phyloP scores from a whole-genome alignment of 2,329 filamentous ascomycete genomes.

The Cordyceps cateniannulata region DNA sequence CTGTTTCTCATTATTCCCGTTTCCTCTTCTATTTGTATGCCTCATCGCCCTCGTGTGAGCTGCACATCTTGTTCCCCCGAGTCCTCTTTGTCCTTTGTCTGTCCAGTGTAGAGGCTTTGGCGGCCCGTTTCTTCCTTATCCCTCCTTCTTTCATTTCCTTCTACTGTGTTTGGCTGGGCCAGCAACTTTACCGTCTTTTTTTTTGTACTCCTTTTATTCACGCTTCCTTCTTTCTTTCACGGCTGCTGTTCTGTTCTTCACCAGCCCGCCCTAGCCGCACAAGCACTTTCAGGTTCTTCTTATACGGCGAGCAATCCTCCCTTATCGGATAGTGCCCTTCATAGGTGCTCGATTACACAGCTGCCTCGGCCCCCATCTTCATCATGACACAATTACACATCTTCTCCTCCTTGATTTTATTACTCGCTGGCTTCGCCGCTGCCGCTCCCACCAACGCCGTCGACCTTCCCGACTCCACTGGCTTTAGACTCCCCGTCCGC shows the following conservation, averaged over 20 bases:
- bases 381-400: constrained; percentile 6
- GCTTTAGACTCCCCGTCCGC: constrained; percentile 38
- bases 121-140: neutral
- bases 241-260: constrained; percentile 10
- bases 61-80: neutral
- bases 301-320: neutral
- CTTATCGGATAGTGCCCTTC: constrained; percentile 13
- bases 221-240: constrained; percentile 9
- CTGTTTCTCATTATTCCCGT: neutral
- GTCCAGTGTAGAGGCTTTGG: neutral
- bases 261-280: constrained; percentile 10
- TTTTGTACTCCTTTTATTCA: constrained; percentile 13
- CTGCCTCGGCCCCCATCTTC: neutral
- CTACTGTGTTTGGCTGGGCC: constrained; percentile 9
- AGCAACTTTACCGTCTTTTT: constrained; percentile 10
- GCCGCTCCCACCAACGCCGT: constrained; percentile 20
- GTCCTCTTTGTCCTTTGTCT: neutral
- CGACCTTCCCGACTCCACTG: constrained; percentile 16
- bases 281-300: neutral
- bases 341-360: neutral
- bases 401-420: neutral
- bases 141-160: neutral
- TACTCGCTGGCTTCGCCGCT: constrained; percentile 18
- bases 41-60: neutral
- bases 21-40: constrained; percentile 6